Percentiles rank a stretch among this genome's conserved stretches.
phyloP scores from a whole-genome alignment of 805 yeast genomes.

The Candida vaughaniae region DNA sequence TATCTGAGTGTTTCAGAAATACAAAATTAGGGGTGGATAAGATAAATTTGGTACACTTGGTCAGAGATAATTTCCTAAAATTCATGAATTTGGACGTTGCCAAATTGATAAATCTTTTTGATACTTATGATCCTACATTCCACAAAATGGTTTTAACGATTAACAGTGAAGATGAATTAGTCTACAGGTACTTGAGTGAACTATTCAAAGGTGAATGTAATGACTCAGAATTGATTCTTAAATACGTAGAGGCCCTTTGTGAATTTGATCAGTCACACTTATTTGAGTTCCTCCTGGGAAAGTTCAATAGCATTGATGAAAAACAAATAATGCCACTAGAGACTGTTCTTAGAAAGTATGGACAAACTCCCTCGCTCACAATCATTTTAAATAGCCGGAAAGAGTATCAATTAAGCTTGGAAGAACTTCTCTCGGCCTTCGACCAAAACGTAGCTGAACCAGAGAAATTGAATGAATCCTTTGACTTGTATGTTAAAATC shows the following conservation, averaged over 20 bases:
- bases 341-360: slow-evolving; percentile 20
- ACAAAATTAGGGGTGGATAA: slow-evolving; percentile 22
- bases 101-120: slow-evolving; percentile 36
- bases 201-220: slow-evolving; percentile 21
- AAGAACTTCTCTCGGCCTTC: slow-evolving; percentile 17
- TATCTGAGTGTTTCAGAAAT: slow-evolving; percentile 23
- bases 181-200: slow-evolving; percentile 30
- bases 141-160: slow-evolving; percentile 37
- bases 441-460: slow-evolving; percentile 2
- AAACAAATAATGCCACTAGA: slow-evolving; percentile 5
- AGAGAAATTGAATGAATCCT: slow-evolving; percentile 29
- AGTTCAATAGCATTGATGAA: slow-evolving; percentile 3
- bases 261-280: slow-evolving; percentile 6
- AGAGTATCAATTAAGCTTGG: slow-evolving; percentile 29
- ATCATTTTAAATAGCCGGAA: slow-evolving; percentile 23
- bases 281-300: slow-evolving; percentile 14
- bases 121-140: slow-evolving; percentile 35
- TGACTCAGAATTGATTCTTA: slow-evolving; percentile 7
- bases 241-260: slow-evolving; percentile 3
- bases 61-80: slow-evolving; percentile 23
- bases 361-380: slow-evolving; percentile 31
- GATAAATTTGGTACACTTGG: slow-evolving; percentile 20
- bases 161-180: slow-evolving; percentile 17
- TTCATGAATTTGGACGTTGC: slow-evolving; percentile 28
- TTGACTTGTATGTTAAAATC: slow-evolving; percentile 27